Conservation (phyloP, 2,329 filamentous ascomycete species). For the Dactylellina cionopaga region DNA sequence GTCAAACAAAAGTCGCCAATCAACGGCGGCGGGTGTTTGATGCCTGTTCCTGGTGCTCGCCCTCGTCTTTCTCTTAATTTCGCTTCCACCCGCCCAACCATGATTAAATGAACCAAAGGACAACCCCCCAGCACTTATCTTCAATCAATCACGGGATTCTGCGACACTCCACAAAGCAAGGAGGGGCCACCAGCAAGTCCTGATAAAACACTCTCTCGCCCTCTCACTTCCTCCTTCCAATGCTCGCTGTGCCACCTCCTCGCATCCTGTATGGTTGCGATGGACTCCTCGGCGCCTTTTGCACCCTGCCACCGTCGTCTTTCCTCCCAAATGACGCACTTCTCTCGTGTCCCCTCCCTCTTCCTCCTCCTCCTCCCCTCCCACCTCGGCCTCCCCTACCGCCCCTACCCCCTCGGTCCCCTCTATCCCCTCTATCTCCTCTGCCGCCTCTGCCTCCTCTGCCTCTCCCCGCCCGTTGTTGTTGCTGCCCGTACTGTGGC, state of each 20-base stretch:
- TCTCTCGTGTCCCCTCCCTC: constrained; percentile 42
- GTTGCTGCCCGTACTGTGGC: constrained; percentile 55
- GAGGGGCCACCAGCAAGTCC: not conserved
- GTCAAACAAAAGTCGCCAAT: constrained; percentile 23
- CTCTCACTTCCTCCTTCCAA: constrained; percentile 48
- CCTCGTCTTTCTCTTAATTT: constrained; percentile 32
- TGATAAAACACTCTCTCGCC: constrained; percentile 38
- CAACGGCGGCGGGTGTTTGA: constrained; percentile 22
- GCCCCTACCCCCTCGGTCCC: constrained; percentile 32
- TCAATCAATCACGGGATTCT: constrained; percentile 40
- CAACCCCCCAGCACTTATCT: constrained; percentile 31
- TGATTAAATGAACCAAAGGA: constrained; percentile 49
- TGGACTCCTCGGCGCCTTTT: constrained; percentile 49
- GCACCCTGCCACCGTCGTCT: constrained; percentile 45
- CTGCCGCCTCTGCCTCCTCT: constrained; percentile 59
- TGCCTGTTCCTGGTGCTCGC: constrained; percentile 32
- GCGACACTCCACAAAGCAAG: constrained; percentile 35
- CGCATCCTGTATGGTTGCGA: constrained; percentile 37
- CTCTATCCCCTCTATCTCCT: constrained; percentile 59
- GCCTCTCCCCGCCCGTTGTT: constrained; percentile 71
- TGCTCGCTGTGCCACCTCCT: constrained; percentile 51
- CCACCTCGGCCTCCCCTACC: not conserved
- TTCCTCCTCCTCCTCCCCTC: constrained; percentile 28
- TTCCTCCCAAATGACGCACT: constrained; percentile 53
- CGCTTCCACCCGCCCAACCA: constrained; percentile 48